phyloP scores from a whole-genome alignment of 2,329 filamentous ascomycete genomes.

The Fusarium haematococcum region DNA sequence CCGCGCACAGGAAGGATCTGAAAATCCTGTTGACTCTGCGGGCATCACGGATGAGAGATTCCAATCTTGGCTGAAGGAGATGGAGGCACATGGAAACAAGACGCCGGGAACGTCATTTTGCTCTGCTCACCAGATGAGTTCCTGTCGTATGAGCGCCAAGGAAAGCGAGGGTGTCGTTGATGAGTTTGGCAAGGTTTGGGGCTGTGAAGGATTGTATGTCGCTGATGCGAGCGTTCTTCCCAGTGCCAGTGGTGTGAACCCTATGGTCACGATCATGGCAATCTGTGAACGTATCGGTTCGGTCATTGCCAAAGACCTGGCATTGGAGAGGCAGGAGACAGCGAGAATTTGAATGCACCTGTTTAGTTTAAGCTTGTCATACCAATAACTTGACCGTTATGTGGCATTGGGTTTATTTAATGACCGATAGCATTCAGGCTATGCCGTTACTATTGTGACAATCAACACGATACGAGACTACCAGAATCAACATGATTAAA shows the following conservation, averaged over 20 bases:
- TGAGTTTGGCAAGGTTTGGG: neutral
- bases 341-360: neutral
- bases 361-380: neutral
- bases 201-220: neutral
- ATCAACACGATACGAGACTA: too few relatives aligned
- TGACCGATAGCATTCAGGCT: neutral
- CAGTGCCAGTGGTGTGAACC: neutral
- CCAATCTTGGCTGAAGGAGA: neutral
- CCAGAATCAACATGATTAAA: neutral
- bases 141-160: neutral
- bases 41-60: neutral
- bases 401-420: neutral
- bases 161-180: neutral
- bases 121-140: neutral
- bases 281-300: neutral
- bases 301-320: neutral
- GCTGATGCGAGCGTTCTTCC: neutral
- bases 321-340: neutral
- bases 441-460: too few relatives aligned
- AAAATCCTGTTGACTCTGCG: neutral
- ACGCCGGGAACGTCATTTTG: neutral
- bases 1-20: neutral
- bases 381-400: neutral
- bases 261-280: neutral
- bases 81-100: neutral